Conservation (phyloP, 2,329 filamentous ascomycete species). For the Xylariaceae sp. region DNA sequence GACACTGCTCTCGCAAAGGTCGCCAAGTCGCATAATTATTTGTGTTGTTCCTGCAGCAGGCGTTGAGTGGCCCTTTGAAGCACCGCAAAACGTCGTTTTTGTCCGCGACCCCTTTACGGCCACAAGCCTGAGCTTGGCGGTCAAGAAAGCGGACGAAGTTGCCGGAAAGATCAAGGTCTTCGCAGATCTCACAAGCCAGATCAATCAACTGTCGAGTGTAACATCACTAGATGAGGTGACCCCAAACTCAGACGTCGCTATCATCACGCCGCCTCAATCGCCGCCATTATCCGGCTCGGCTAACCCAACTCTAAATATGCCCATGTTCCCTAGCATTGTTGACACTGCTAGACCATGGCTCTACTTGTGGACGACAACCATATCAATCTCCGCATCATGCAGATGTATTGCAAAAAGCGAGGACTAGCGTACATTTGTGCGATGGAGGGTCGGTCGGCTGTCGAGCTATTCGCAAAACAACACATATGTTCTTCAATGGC, state of each 20-base stretch:
- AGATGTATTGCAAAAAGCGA: neutral
- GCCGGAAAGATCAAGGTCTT: neutral
- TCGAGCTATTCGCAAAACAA: neutral
- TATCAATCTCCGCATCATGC: neutral
- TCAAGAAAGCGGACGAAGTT: neutral
- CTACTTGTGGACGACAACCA: neutral
- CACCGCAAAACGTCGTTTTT: neutral
- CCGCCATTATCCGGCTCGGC: neutral
- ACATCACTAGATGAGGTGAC: too few species aligned
- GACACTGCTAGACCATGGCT: neutral
- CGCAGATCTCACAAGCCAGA: neutral
- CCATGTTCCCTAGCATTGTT: neutral
- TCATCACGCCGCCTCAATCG: neutral
- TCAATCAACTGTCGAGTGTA: too few species aligned
- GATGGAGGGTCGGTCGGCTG: neutral
- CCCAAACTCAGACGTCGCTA: too few species aligned
- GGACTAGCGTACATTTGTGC: neutral
- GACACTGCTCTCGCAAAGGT: neutral
- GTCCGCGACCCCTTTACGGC: neutral
- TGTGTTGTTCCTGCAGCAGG: neutral
- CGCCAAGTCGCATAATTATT: neutral
- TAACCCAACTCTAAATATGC: neutral
- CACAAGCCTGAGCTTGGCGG: neutral
- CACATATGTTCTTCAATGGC: neutral
- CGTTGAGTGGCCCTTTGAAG: neutral